Conservation (phyloP, 1,284 basidiomycete genomes). For the Macrocystidia cucumis region DNA sequence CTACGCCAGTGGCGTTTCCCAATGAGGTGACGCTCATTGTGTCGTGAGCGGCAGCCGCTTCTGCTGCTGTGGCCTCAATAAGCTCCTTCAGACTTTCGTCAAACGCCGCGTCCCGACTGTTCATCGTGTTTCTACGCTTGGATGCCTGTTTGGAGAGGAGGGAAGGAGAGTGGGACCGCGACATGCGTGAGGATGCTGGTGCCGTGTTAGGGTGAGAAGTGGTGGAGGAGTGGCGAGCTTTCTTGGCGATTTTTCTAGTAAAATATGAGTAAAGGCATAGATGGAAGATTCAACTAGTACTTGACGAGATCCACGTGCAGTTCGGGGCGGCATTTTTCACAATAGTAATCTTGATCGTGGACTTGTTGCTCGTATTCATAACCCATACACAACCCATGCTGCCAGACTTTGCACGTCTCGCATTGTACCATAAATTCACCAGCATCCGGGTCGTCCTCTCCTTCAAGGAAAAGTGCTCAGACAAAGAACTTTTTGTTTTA, state of each 20-base stretch:
- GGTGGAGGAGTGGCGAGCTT: conserved; percentile 56
- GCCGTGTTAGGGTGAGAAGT: conserved; percentile 40
- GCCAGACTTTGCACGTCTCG: conserved; percentile 96
- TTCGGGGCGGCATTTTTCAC: conserved; percentile 90
- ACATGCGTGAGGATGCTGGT: conserved; percentile 42
- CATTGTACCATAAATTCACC: conserved; percentile 97
- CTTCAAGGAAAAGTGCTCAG: conserved; percentile 26
- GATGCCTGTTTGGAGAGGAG: conserved; percentile 48
- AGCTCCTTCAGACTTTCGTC: conserved; percentile 78
- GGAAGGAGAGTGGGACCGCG: conserved; percentile 70
- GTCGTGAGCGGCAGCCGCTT: conserved; percentile 46
- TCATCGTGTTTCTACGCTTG: conserved; percentile 94
- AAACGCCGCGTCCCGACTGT: conserved; percentile 91
- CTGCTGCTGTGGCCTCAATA: conserved; percentile 64
- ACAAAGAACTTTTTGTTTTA: too few relatives aligned
- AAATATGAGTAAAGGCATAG: conserved; percentile 9
- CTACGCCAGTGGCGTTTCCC: conserved; percentile 23
- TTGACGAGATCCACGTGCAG: conserved; percentile 74
- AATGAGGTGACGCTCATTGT: conserved; percentile 19
- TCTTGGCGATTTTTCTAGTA: conserved; percentile 52
- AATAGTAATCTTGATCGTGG: conserved; percentile 81
- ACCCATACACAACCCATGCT: conserved; percentile 96
- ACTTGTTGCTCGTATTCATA: conserved; percentile 81
- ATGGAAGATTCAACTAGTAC: conserved; percentile 32
- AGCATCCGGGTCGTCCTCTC: conserved; percentile 71